phyloP scores from a whole-genome alignment of 108 stramenopile genomes.

The Skeletonema menzelii region DNA sequence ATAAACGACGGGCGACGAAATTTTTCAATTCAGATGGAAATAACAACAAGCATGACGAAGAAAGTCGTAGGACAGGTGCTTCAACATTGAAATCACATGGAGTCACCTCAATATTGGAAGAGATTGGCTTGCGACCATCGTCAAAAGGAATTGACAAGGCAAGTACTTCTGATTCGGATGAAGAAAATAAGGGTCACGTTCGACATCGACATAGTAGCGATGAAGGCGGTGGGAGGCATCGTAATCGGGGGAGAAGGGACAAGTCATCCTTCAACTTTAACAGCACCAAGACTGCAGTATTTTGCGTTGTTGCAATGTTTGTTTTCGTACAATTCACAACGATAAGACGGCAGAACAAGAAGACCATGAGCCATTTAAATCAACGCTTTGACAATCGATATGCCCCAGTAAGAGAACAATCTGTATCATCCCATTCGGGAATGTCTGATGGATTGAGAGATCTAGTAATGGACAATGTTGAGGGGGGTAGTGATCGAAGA shows the following conservation, averaged over 20 bases:
- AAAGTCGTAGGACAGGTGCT: background rate
- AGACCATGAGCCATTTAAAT: background rate
- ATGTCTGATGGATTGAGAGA: background rate
- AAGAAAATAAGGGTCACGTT: constrained; percentile 2
- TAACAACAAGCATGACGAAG: background rate
- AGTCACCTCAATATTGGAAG: constrained; percentile 27
- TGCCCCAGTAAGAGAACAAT: background rate
- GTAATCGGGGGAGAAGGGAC: background rate
- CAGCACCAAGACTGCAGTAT: background rate
- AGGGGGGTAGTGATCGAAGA: constrained; percentile 2
- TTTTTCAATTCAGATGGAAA: background rate
- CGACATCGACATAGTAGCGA: constrained; percentile 8
- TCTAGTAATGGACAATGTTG: constrained; percentile 13
- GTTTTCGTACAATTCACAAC: background rate
- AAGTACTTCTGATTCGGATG: background rate
- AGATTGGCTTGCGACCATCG: constrained; percentile 20
- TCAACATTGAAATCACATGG: constrained; percentile 8
- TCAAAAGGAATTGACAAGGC: background rate
- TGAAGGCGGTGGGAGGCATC: constrained; percentile 5
- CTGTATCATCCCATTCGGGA: background rate
- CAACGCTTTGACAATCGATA: background rate
- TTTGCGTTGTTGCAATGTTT: constrained; percentile 6
- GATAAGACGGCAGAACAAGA: background rate
- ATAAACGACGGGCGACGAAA: background rate
- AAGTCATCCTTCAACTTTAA: background rate